A percentile compares a stretch with the other conserved stretches of the same genome.
phyloP scores from a whole-genome alignment of 129 eudicot genomes.

The Solidago caesia region DNA sequence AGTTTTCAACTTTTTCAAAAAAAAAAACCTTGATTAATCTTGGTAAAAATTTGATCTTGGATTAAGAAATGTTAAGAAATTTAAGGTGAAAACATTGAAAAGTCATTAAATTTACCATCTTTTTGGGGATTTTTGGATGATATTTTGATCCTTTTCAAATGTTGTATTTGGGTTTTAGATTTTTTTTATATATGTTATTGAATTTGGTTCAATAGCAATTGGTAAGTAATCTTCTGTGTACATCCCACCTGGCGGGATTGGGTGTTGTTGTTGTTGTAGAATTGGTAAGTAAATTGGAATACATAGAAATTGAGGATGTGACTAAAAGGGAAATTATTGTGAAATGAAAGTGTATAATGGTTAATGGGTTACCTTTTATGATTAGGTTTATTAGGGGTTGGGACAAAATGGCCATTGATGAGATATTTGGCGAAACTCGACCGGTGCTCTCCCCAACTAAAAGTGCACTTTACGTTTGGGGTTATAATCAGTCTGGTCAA shows the following conservation, averaged over 20 bases:
- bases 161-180: slow-evolving; percentile 17
- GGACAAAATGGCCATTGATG: slow-evolving; percentile 66
- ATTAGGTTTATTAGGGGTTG: slow-evolving; percentile 27
- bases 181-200: slow-evolving; percentile 1
- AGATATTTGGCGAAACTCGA: slow-evolving; percentile 75
- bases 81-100: slow-evolving; percentile 15
- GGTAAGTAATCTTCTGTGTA: neutral
- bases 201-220: neutral
- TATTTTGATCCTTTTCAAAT: slow-evolving; percentile 7
- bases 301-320: neutral
- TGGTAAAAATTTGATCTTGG: slow-evolving; percentile 14
- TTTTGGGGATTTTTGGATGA: slow-evolving; percentile 9
- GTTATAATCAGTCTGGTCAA: slow-evolving; percentile 91
- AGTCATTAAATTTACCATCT: neutral
- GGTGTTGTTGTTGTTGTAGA: neutral
- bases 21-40: neutral
- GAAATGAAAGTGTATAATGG: neutral
- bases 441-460: slow-evolving; percentile 56
- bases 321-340: slow-evolving; percentile 3
- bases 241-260: no score
- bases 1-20: neutral
- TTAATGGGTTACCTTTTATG: neutral
- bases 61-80: slow-evolving; percentile 12
- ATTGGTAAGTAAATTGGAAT: slow-evolving; percentile 9
- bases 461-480: slow-evolving; percentile 95